Conservation (phyloP, 371 early-diverging fungal species). For the Syncephalastrum monosporum region DNA sequence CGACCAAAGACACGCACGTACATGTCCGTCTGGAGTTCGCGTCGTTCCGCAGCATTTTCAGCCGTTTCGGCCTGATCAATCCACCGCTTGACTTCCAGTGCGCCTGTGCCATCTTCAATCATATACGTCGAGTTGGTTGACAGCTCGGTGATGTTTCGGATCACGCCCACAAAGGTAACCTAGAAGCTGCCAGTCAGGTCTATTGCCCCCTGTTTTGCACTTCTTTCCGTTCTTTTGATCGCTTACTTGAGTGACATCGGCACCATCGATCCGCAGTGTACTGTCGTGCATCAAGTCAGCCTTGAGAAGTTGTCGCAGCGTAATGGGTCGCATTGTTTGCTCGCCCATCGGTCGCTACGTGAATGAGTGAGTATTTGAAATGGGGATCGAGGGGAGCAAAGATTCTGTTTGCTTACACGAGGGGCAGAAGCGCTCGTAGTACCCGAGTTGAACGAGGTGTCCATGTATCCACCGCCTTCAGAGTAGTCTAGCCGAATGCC, state of each 20-base stretch:
- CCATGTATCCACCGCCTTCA: no score
- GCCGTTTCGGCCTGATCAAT: slow-evolving; percentile 39
- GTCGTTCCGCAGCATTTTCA: slow-evolving; percentile 24
- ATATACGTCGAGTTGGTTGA: slow-evolving; percentile 60
- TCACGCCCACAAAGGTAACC: slow-evolving; percentile 65
- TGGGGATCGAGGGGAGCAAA: no score
- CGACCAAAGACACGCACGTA: slow-evolving; percentile 74
- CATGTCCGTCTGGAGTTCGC: slow-evolving; percentile 31
- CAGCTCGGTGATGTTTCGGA: slow-evolving; percentile 51
- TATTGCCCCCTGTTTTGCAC: neutral
- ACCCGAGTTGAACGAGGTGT: no score
- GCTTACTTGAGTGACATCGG: slow-evolving; percentile 62
- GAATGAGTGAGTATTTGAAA: no score
- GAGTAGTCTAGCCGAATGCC: no score
- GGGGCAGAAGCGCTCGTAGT: no score
- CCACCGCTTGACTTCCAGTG: slow-evolving; percentile 70
- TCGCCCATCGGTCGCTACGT: slow-evolving; percentile 39
- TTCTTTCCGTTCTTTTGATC: neutral
- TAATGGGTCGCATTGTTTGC: slow-evolving; percentile 67
- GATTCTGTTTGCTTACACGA: no score
- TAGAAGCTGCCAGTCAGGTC: slow-evolving; percentile 8
- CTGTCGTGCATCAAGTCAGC: slow-evolving; percentile 50
- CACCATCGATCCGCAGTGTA: slow-evolving; percentile 59
- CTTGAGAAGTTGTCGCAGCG: slow-evolving; percentile 66
- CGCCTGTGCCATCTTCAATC: slow-evolving; percentile 80